phyloP scores from a whole-genome alignment of 495 filamentous ascomycete genomes.

The Penicillium crystallinum region DNA sequence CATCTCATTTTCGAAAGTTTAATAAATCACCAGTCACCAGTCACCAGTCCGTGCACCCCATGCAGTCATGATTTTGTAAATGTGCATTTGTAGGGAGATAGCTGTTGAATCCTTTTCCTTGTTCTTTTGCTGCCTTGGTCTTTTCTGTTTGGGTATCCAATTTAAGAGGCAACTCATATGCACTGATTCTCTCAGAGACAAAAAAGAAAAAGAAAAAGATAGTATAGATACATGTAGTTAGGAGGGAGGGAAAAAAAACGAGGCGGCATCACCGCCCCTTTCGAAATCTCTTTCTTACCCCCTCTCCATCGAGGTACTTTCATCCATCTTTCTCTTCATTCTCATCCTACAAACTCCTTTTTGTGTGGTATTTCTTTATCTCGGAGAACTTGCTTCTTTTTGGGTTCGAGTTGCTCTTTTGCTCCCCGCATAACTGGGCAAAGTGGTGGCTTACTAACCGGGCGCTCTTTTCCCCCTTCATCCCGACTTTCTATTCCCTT shows the following conservation, averaged over 20 bases:
- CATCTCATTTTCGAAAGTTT: not conserved
- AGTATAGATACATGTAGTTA: not conserved
- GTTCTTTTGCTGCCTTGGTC: not conserved
- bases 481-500: constrained; percentile 12
- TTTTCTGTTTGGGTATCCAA: not conserved
- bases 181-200: not conserved
- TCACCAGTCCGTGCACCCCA: not conserved
- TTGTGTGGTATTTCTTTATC: too few species aligned
- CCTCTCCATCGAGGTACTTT: not conserved
- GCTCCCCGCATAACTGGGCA: constrained; percentile 15
- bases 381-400: constrained; percentile 6
- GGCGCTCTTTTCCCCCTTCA: constrained; percentile 15
- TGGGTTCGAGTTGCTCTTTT: not conserved
- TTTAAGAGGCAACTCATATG: not conserved
- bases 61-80: not conserved
- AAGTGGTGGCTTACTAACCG: constrained; percentile 20
- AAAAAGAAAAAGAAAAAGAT: not conserved
- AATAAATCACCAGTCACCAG: not conserved
- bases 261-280: constrained; percentile 21
- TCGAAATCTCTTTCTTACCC: constrained; percentile 14
- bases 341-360: too few species aligned
- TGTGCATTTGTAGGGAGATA: not conserved
- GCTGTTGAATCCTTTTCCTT: not conserved
- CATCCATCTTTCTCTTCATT: not conserved
- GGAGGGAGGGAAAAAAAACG: not conserved